Evolutionary conservation across 2,329 filamentous ascomycete genomes (phyloP).

Genomic region (Epichloe gansuensis): DNA sequence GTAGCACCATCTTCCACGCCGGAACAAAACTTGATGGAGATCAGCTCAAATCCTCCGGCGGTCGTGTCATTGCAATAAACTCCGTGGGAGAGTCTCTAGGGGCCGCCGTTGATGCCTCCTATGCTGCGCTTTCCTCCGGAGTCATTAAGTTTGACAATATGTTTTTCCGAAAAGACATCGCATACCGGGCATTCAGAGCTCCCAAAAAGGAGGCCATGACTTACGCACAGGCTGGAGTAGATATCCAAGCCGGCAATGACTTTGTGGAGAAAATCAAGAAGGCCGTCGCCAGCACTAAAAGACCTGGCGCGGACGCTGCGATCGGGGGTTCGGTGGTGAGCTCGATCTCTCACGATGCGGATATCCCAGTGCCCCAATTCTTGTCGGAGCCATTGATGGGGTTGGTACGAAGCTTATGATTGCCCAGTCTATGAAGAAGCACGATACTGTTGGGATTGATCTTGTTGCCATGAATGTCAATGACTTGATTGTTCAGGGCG

Average conservation of each 20-base stretch:
- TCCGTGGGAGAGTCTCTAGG: conserved; percentile 61
- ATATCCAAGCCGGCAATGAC: conserved; percentile 85
- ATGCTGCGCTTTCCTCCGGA: conserved; percentile 58
- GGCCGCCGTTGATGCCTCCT: conserved; percentile 78
- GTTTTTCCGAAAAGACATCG: conserved; percentile 91
- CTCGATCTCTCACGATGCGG: conserved; percentile 53
- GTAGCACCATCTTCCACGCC: conserved; percentile 77
- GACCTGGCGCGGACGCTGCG: conserved; percentile 79
- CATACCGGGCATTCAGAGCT: conserved; percentile 55
- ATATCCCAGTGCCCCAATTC: conserved; percentile 60
- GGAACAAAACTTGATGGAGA: conserved; percentile 58
- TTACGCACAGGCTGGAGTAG: conserved; percentile 87
- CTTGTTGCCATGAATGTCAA: conserved; percentile 99
- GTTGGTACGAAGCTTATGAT: conserved; percentile 97
- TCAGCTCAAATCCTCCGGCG: conserved; percentile 65
- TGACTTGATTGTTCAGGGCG: conserved; percentile 90
- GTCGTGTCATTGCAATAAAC: conserved; percentile 87
- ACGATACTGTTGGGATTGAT: conserved; percentile 91
- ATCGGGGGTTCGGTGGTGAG: conserved; percentile 84
- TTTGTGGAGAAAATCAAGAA: conserved; percentile 88
- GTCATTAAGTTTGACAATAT: conserved; percentile 73
- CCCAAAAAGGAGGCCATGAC: conserved; percentile 50
- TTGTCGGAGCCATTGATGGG: conserved; percentile 92
- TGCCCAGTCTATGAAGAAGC: conserved; percentile 77
- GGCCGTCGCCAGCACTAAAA: conserved; percentile 72